Evolutionary conservation across 2,329 filamentous ascomycete genomes (phyloP), one percentile per base, ranked within the genome.

Genomic region (Lasiodiplodia theobromae): DNA sequence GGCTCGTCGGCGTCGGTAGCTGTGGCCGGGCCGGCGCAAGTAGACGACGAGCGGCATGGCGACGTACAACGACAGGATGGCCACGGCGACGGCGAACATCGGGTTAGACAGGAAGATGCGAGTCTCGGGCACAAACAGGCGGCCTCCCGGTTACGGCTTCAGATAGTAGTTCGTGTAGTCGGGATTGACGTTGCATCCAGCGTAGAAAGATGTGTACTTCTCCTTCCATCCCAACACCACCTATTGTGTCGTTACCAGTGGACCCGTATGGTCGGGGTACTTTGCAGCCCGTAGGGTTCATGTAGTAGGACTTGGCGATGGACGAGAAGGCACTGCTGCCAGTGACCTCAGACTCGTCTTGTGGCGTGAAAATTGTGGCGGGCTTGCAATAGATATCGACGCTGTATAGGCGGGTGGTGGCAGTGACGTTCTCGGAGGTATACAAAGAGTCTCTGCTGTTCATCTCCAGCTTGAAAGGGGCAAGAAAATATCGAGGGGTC

Each of bases 131-230:
- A 34, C 31, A 34, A 34, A 1, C 31, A 34, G 31, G 31, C 8
- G 31, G 31, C 31, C 31, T 34, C 31, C 31, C 8, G 8, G 31
- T 34, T 8, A 34, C 2, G 7, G 6, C 31, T 34, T 34, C 52
- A 57, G n/a, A 11, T 16, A 86, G 65, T 40, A 77, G 70, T 72
- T 71, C 71, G 69, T 79, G 0, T 74, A 72, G 1, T 74, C 77
- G 0, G 77, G 74, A 1, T 78, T 72, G 14, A 76, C 76, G 28
- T 83, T 86, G 25, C 83, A 86, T 0, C 84, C 84, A 1, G 84
- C 76, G 60, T 86, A 86, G 0, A 77, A 71, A 53, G 81, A 77
- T 0, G 71, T 71, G 25, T 73, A 81, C 0, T 74, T 68, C 31
- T 21, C 38, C 54, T 18, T 57, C 54, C 54, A 57, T 8, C 8